Conservation (phyloP, 305 asterid species). For the Ilex paraguariensis region DNA sequence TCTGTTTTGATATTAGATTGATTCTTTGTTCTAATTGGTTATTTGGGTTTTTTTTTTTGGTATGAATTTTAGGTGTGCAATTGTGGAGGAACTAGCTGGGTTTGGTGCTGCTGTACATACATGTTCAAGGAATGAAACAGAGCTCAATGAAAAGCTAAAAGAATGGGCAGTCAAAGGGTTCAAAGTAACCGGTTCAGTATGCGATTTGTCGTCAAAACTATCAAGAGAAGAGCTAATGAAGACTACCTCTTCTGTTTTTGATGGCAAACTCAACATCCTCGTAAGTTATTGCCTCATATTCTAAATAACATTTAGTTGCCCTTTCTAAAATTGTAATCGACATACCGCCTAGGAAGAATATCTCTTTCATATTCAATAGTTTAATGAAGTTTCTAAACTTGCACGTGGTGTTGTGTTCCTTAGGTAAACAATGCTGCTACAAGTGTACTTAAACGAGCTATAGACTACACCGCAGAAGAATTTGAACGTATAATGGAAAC, state of each 20-base stretch:
- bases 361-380: no score
- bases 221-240: slow-evolving; percentile 25
- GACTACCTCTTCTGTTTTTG: slow-evolving; percentile 14
- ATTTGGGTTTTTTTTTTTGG: background rate
- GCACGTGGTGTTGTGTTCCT: background rate
- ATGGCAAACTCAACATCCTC: slow-evolving; percentile 32
- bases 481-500: slow-evolving; percentile 25
- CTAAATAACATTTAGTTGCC: background rate
- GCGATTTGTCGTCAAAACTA: slow-evolving; percentile 24
- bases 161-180: slow-evolving; percentile 31
- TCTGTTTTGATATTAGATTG: background rate
- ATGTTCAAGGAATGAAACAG: slow-evolving; percentile 27
- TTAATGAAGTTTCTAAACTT: no score
- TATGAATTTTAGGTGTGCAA: slow-evolving; percentile 22
- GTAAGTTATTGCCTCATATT: slow-evolving; percentile 14
- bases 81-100: slow-evolving; percentile 37
- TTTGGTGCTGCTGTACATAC: slow-evolving; percentile 34
- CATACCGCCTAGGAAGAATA: no score
- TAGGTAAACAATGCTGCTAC: slow-evolving; percentile 42
- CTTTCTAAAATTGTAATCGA: no score
- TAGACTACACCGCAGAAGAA: slow-evolving; percentile 21
- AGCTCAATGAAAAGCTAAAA: slow-evolving; percentile 20
- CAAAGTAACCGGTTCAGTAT: slow-evolving; percentile 21
- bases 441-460: slow-evolving; percentile 19
- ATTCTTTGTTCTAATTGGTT: background rate